phyloP scores from a whole-genome alignment of 2,329 filamentous ascomycete species.

The Dothideomycetes sp. region DNA sequence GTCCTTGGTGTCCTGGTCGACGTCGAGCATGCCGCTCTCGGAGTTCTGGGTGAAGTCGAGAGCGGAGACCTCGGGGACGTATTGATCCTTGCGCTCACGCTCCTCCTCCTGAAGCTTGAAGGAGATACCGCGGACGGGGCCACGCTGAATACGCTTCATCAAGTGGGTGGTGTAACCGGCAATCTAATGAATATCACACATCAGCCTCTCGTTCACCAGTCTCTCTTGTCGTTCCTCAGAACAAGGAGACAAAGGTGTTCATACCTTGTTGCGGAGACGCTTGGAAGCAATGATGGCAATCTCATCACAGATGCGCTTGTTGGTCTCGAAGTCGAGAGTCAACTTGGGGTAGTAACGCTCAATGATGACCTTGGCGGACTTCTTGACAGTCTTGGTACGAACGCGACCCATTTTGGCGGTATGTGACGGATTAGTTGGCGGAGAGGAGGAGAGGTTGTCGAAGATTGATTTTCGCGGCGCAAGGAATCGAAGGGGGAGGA shows the following conservation, averaged over 20 bases:
- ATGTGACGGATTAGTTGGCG: conserved; percentile 14
- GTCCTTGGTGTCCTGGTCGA: conserved; percentile 97
- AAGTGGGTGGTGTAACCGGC: conserved; percentile 92
- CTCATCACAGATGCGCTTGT: conserved; percentile 99
- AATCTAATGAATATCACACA: conserved; percentile 48
- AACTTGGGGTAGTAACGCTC: conserved; percentile 92
- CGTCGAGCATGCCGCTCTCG: conserved; percentile 87
- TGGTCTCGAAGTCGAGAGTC: conserved; percentile 99
- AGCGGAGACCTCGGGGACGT: conserved; percentile 96
- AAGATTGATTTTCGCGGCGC: conserved; percentile 12
- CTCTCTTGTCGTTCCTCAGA: neutral
- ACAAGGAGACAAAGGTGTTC: conserved; percentile 14
- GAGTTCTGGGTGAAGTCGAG: conserved; percentile 94
- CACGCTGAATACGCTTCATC: conserved; percentile 99
- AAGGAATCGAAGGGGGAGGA: conserved; percentile 1
- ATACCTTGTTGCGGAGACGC: conserved; percentile 97
- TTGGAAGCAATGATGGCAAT: conserved; percentile 99
- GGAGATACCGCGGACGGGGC: conserved; percentile 98
- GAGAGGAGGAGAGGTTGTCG: conserved; percentile 12
- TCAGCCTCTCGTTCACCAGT: conserved; percentile 3
- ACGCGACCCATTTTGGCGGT: conserved; percentile 47
- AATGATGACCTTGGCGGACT: conserved; percentile 98
- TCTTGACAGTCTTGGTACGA: conserved; percentile 60
- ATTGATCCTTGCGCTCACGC: conserved; percentile 99
- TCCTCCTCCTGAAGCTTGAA: conserved; percentile 99